Conservation (phyloP, 2,329 filamentous ascomycete genomes). For the Chaetomium olivaceum region DNA sequence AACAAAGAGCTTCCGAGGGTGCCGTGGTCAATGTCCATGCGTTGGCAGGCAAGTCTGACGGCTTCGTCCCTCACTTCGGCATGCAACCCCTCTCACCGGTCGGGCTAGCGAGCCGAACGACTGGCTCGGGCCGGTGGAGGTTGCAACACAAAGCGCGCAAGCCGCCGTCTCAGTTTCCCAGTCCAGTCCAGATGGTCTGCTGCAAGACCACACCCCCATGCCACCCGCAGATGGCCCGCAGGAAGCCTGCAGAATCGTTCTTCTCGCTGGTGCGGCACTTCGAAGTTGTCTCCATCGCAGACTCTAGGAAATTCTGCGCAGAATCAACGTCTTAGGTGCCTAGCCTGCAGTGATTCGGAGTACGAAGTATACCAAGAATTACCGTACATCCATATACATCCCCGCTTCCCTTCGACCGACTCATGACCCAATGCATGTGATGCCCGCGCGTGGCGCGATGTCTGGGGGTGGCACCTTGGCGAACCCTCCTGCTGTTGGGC, state of each 20-base stretch:
- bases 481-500: not conserved
- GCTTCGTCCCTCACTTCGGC: not conserved
- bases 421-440: not conserved
- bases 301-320: not conserved
- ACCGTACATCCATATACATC: not conserved
- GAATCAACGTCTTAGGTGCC: not conserved
- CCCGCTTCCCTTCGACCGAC: not conserved
- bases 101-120: conserved; percentile 3
- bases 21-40: not conserved
- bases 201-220: not conserved
- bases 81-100: conserved; percentile 15
- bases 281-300: not conserved
- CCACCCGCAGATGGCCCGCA: not conserved
- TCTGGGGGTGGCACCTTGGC: not conserved
- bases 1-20: not conserved
- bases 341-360: not conserved
- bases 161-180: not conserved
- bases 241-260: not conserved
- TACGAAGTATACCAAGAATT: not conserved
- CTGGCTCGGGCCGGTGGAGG: not conserved
- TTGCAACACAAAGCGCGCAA: conserved; percentile 2
- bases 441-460: not conserved
- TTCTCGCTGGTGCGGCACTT: not conserved
- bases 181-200: not conserved
- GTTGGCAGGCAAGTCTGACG: not conserved